A percentile compares a stretch with the other conserved stretches of the same genome.
phyloP scores from a whole-genome alignment of 805 yeast genomes.

The Saturnispora besseyi region DNA sequence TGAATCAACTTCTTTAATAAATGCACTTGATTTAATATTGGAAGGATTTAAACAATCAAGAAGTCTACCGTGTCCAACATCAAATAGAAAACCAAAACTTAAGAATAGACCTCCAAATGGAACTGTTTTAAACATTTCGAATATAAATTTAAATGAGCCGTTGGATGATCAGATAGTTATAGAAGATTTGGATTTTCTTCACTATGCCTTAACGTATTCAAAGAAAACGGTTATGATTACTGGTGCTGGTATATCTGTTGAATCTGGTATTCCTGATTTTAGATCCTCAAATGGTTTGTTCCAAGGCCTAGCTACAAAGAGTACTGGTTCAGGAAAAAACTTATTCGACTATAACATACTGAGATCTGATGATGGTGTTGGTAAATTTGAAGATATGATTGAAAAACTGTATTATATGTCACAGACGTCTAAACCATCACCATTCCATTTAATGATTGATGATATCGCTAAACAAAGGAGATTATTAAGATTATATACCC shows the following conservation, averaged over 20 bases:
- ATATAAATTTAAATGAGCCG: slow-evolving; percentile 20
- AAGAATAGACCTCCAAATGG: slow-evolving; percentile 40
- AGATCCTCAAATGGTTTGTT: slow-evolving; percentile 75
- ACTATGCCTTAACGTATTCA: slow-evolving; percentile 45
- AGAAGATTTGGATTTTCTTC: slow-evolving; percentile 39
- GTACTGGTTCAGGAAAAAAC: slow-evolving; percentile 41
- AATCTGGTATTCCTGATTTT: slow-evolving; percentile 77
- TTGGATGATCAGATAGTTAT: slow-evolving; percentile 29
- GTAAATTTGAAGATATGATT: slow-evolving; percentile 67
- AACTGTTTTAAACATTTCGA: slow-evolving; percentile 32
- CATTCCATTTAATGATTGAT: slow-evolving; percentile 61
- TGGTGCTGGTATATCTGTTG: slow-evolving; percentile 89
- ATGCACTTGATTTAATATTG: slow-evolving; percentile 3
- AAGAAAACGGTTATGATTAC: slow-evolving; percentile 56
- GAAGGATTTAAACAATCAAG: slow-evolving; percentile 4
- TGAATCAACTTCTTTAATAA: not conserved
- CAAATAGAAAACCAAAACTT: slow-evolving; percentile 35
- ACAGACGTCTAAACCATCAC: slow-evolving; percentile 53
- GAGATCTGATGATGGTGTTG: slow-evolving; percentile 49
- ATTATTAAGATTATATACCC: slow-evolving; percentile 70
- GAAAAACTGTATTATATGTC: slow-evolving; percentile 51
- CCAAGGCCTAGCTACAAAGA: slow-evolving; percentile 35
- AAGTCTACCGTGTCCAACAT: slow-evolving; percentile 11
- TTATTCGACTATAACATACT: slow-evolving; percentile 76
- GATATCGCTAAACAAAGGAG: slow-evolving; percentile 52